Evolutionary conservation across 176 grass and related monocot genomes (phyloP).

Genomic region (Hyparrhenia diplandra): DNA sequence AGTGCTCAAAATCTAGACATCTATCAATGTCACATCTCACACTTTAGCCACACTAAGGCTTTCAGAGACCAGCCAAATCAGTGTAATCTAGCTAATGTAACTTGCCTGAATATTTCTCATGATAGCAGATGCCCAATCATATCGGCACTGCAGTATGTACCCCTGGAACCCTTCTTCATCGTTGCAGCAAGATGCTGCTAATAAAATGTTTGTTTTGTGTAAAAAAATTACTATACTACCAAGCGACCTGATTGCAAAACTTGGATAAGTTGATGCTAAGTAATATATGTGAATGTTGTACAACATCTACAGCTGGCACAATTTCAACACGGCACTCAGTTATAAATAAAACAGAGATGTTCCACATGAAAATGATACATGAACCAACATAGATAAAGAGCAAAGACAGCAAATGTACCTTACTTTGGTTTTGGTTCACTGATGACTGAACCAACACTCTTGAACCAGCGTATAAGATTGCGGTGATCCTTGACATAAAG

Average conservation of each 20-base stretch:
- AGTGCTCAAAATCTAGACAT: too few species aligned
- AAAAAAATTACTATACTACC: background rate
- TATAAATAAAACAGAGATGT: background rate
- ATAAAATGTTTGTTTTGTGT: too few species aligned
- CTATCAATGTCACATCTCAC: too few species aligned
- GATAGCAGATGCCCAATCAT: too few species aligned
- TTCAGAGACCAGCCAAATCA: too few species aligned
- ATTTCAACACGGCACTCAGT: background rate
- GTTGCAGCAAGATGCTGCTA: too few species aligned
- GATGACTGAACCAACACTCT: constrained; percentile 61
- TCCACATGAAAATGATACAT: background rate
- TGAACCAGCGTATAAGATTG: constrained; percentile 88
- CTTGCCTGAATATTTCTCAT: too few species aligned
- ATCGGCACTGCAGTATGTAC: too few species aligned
- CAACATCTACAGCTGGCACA: background rate
- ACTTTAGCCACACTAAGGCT: too few species aligned
- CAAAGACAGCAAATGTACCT: constrained; percentile 22
- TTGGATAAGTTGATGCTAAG: background rate
- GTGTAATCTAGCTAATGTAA: too few species aligned
- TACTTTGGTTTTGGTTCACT: constrained; percentile 52
- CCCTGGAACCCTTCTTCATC: too few species aligned
- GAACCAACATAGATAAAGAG: background rate
- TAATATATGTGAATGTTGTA: background rate
- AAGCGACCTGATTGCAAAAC: background rate
- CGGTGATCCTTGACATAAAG: constrained; percentile 98